A percentile compares a stretch with the other conserved stretches of the same genome.
Evolutionary conservation across 768 basidiomycete genomes (phyloP).

Genomic region (Phanerochaete sordida): DNA sequence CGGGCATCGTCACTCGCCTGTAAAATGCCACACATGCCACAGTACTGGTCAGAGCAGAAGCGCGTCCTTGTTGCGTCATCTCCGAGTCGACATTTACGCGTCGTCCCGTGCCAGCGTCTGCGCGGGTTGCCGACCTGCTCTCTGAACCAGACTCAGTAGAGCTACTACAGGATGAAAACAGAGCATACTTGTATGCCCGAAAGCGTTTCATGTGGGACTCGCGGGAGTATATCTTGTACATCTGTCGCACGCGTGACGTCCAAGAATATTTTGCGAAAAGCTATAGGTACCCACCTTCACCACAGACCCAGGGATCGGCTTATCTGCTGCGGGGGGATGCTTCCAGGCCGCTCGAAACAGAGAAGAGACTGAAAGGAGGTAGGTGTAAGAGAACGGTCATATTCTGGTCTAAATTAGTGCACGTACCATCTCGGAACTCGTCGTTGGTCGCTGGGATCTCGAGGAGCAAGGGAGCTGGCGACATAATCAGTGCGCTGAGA

Average conservation of each 20-base stretch:
- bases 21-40: neutral
- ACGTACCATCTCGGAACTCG: neutral
- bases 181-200: slow-evolving; percentile 8
- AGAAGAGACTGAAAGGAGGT: neutral
- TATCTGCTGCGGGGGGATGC: neutral
- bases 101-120: slow-evolving; percentile 25
- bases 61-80: slow-evolving; percentile 5
- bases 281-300: neutral
- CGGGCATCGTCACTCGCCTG: neutral
- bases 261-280: neutral
- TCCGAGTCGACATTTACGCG: slow-evolving; percentile 18
- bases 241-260: neutral
- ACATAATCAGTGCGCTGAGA: neutral
- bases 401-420: neutral
- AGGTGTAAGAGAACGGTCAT: neutral
- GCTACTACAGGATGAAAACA: neutral
- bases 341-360: neutral
- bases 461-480: neutral
- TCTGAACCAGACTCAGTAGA: slow-evolving; percentile 12
- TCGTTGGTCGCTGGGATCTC: neutral
- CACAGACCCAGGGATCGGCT: neutral
- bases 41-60: neutral
- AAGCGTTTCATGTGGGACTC: slow-evolving; percentile 8
- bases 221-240: neutral
- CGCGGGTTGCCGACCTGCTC: slow-evolving; percentile 11